Base-by-base conservation (phyloP, 2,329 filamentous ascomycete species). In the Fusarium pseudoanthophilum region DNA sequence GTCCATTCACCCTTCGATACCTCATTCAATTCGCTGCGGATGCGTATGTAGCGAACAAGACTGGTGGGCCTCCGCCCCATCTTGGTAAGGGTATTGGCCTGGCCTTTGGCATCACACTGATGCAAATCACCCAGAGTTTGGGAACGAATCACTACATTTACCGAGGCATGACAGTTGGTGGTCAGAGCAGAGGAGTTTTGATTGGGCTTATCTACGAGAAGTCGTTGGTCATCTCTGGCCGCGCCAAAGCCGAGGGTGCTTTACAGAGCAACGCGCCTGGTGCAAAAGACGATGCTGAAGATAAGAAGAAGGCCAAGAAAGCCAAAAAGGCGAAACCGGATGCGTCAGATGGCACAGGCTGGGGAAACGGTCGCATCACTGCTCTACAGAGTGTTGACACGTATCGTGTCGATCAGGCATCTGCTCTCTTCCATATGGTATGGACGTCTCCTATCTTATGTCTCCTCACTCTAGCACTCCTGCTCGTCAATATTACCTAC, bases 371-470 rank as follows among this genome's bases (percentile, higher is more conserved):
- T 28, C 91, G 94, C 71, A 94, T 98, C 59, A 91, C 96, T 79
- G 97, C 97, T 75, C 80, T 98, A 75, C 98, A 98, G 95, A 95
- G 94, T 69, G 94, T 96, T 49, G 95, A 98, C 80, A 97, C 95
- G 0, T 97, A 97, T 82, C 94, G 95, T 74, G 87, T 99, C 68
- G 95, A 98, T 77, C 92, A 95, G 79, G 95, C 95, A 3, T 94
- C 90, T 43, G 94, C 93, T 46, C 88, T 98, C 81, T 95, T 98
- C 82, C 96, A 99, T 81, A 89, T 98, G 84, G 86, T 93, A 28
- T 99, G 96, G 96, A 94, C 93, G 3, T 90, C 94, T 0, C 95
- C 95, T 0, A 85, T 98, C 43, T 87, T 92, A 30, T 92, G 95
- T 66, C 79, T 96, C 56, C 86, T 98, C 72, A 96, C 95, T 0